These are phyloP conservation scores for Fusarium lyarnte DNA, from an alignment of 2,329 filamentous ascomycete species.

Conservation along the genomic window DNA sequence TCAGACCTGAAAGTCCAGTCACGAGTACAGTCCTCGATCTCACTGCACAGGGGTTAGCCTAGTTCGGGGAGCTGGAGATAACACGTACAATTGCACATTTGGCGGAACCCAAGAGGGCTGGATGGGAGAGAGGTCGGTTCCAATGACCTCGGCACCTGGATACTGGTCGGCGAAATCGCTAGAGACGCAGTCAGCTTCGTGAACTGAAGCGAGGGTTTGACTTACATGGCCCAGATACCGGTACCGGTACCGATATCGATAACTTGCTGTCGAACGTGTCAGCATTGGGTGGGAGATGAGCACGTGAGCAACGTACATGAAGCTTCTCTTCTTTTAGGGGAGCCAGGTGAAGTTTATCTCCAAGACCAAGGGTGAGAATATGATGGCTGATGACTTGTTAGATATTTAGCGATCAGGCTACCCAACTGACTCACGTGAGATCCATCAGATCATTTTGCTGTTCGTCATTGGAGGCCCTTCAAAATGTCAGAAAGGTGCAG, in stretches of 20 bases:
- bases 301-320: slow-evolving; percentile 5
- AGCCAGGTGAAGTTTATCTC: slow-evolving; percentile 34
- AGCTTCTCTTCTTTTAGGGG: slow-evolving; percentile 37
- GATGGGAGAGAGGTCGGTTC: slow-evolving; percentile 62
- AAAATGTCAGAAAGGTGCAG: background rate
- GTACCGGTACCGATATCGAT: slow-evolving; percentile 67
- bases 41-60: background rate
- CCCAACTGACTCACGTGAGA: slow-evolving; percentile 8
- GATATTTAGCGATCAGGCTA: accelerated
- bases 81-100: slow-evolving; percentile 53
- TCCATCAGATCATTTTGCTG: slow-evolving; percentile 38
- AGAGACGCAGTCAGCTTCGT: too few species aligned
- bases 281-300: background rate
- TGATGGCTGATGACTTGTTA: slow-evolving; percentile 22
- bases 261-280: slow-evolving; percentile 8
- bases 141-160: slow-evolving; percentile 56
- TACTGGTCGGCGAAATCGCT: slow-evolving; percentile 53
- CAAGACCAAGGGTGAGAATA: slow-evolving; percentile 34
- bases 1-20: slow-evolving; percentile 43
- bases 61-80: accelerated
- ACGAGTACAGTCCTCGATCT: slow-evolving; percentile 45
- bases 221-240: slow-evolving; percentile 61
- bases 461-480: slow-evolving; percentile 38
- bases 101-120: slow-evolving; percentile 48
- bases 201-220: background rate